These are phyloP conservation scores for Ambrosiella beaveri DNA, from an alignment of 2,329 filamentous ascomycete genomes.

Conservation along the genomic window DNA sequence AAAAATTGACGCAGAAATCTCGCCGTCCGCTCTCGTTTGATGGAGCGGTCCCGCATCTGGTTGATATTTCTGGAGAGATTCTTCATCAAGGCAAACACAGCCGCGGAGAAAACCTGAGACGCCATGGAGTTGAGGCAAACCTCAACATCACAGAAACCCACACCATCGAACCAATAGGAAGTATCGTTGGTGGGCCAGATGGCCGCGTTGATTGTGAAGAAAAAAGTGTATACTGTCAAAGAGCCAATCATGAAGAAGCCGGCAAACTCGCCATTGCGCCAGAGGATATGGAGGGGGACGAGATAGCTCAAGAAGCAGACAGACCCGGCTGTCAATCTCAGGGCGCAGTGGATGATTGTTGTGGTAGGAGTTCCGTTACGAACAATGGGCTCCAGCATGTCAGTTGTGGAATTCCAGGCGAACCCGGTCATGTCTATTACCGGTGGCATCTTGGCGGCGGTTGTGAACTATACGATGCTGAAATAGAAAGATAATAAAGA, in stretches of 20 bases:
- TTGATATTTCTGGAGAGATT: constrained; percentile 34
- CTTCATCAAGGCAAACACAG: constrained; percentile 36
- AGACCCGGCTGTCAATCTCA: constrained; percentile 30
- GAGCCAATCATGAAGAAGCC: constrained; percentile 32
- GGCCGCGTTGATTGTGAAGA: constrained; percentile 32
- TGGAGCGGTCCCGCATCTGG: constrained; percentile 25
- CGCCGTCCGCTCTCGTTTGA: constrained; percentile 23
- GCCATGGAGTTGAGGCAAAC: constrained; percentile 27
- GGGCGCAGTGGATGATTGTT: constrained; percentile 29
- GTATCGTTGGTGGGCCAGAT: constrained; percentile 37
- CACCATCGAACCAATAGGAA: constrained; percentile 32
- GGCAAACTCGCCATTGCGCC: constrained; percentile 35
- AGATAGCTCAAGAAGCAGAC: constrained; percentile 29
- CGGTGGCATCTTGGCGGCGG: too few relatives aligned
- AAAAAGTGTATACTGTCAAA: constrained; percentile 29
- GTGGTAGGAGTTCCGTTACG: too few relatives aligned
- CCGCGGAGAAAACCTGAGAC: constrained; percentile 33
- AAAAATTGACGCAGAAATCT: constrained; percentile 30
- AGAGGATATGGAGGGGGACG: constrained; percentile 34
- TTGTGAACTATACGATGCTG: too few relatives aligned
- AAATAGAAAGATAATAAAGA: too few relatives aligned
- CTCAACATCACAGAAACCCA: constrained; percentile 37
- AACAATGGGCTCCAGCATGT: too few relatives aligned
- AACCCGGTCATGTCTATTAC: too few relatives aligned
- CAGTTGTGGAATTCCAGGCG: too few relatives aligned